Conservation (phyloP, 2,329 filamentous ascomycete genomes). For the Didymella pomorum region DNA sequence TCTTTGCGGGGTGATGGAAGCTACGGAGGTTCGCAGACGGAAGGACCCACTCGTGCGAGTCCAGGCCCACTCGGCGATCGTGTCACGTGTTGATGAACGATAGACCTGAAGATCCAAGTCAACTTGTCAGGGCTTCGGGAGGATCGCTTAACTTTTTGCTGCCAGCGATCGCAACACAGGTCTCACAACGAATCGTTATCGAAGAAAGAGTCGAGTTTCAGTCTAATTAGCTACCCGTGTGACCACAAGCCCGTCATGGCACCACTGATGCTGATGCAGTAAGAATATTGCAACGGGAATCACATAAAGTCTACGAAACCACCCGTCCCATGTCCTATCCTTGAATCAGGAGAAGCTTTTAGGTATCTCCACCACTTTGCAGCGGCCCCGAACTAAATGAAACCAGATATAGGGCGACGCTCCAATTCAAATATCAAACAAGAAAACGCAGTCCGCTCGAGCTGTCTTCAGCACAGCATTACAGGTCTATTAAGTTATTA, state of each 20-base stretch:
- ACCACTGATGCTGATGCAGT: constrained; percentile 18
- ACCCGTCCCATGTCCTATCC: constrained; percentile 11
- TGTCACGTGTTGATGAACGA: background rate
- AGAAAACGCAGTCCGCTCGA: constrained; percentile 19
- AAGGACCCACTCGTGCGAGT: constrained; percentile 5
- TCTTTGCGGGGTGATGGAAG: constrained; percentile 24
- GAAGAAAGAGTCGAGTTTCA: background rate
- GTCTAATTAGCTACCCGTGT: constrained; percentile 4
- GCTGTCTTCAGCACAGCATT: background rate
- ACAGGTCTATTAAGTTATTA: constrained; percentile 70
- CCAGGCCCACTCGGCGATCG: background rate
- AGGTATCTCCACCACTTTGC: constrained; percentile 21
- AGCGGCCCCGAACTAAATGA: constrained; percentile 23
- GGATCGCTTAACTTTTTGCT: background rate
- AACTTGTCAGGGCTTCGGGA: background rate
- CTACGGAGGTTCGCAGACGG: constrained; percentile 4
- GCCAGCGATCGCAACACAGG: background rate
- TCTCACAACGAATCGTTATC: background rate
- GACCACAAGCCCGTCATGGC: constrained; percentile 11
- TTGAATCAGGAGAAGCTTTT: constrained; percentile 24
- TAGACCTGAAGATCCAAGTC: too few relatives aligned
- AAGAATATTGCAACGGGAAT: constrained; percentile 28
- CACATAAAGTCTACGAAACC: constrained; percentile 27
- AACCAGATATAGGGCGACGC: constrained; percentile 24
- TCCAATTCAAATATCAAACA: constrained; percentile 34